Conservation (phyloP, 2,329 filamentous ascomycete species). For the Colletotrichum navitas region DNA sequence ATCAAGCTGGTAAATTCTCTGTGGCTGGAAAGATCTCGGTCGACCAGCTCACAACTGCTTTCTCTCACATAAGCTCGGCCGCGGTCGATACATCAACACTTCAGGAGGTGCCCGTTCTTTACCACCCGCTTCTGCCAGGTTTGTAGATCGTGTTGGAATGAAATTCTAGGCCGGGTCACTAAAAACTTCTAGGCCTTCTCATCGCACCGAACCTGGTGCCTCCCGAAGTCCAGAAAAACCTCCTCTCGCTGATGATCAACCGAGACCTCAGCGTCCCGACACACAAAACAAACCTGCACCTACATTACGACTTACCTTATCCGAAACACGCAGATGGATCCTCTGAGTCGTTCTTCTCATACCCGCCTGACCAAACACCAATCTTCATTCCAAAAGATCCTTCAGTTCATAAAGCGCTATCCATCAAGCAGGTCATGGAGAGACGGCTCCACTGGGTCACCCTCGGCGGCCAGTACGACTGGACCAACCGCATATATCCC, state of each 20-base stretch:
- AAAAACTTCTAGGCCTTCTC: constrained; percentile 73
- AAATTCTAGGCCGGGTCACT: not conserved
- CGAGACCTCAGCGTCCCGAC: constrained; percentile 77
- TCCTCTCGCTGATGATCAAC: constrained; percentile 83
- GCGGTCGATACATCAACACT: constrained; percentile 48
- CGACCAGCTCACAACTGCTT: constrained; percentile 58
- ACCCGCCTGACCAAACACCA: constrained; percentile 63
- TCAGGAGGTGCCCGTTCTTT: constrained; percentile 66
- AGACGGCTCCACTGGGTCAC: constrained; percentile 94
- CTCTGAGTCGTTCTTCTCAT: constrained; percentile 66
- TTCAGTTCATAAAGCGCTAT: constrained; percentile 79
- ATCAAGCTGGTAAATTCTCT: constrained; percentile 59
- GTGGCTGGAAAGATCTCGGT: constrained; percentile 58
- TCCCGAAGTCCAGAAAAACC: constrained; percentile 72
- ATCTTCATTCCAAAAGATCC: constrained; percentile 77
- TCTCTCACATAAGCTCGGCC: constrained; percentile 55
- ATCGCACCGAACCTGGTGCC: constrained; percentile 83
- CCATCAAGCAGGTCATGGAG: constrained; percentile 76
- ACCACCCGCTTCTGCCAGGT: constrained; percentile 78
- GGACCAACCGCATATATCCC: constrained; percentile 89
- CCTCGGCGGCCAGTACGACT: constrained; percentile 95
- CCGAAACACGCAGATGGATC: constrained; percentile 40
- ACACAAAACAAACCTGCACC: constrained; percentile 91
- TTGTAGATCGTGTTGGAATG: constrained; percentile 45
- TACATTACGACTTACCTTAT: constrained; percentile 81